Evolutionary conservation across 2,329 filamentous ascomycete genomes (phyloP).

Genomic region (Mycosphaerella sp.): DNA sequence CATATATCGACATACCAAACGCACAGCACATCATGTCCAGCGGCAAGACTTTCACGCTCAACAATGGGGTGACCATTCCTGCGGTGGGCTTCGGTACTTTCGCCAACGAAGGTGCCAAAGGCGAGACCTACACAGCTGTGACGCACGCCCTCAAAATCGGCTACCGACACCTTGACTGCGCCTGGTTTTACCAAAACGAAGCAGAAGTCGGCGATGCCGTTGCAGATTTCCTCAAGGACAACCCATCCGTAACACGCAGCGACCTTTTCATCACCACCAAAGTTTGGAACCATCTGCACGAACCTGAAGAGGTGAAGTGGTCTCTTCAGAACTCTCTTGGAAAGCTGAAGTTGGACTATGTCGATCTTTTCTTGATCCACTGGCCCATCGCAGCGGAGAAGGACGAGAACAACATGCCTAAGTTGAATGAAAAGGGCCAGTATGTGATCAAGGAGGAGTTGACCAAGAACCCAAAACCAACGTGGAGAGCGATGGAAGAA

Average conservation of each 20-base stretch:
- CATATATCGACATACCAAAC: not conserved
- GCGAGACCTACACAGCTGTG: slow-evolving; percentile 53
- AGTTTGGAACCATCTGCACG: slow-evolving; percentile 50
- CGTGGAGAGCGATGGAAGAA: slow-evolving; percentile 57
- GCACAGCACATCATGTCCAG: slow-evolving; percentile 50
- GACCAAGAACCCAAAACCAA: slow-evolving; percentile 60
- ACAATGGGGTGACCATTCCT: slow-evolving; percentile 56
- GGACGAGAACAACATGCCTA: slow-evolving; percentile 43
- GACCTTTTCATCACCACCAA: slow-evolving; percentile 50
- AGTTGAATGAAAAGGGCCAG: slow-evolving; percentile 49
- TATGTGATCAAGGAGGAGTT: slow-evolving; percentile 59
- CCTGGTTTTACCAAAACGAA: slow-evolving; percentile 52
- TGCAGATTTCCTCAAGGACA: slow-evolving; percentile 50
- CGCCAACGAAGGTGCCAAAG: slow-evolving; percentile 57
- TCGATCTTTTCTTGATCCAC: slow-evolving; percentile 36
- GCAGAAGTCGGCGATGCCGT: slow-evolving; percentile 49
- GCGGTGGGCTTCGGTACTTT: slow-evolving; percentile 61
- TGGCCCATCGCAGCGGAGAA: slow-evolving; percentile 49
- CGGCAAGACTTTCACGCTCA: slow-evolving; percentile 48
- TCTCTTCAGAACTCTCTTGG: slow-evolving; percentile 33
- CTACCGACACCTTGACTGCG: slow-evolving; percentile 52
- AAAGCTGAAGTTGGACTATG: slow-evolving; percentile 33
- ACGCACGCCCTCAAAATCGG: slow-evolving; percentile 46
- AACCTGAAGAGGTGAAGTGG: slow-evolving; percentile 35
- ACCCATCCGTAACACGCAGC: slow-evolving; percentile 42